Evolutionary conservation across 1,284 basidiomycete species (phyloP), one percentile per base, ranked within the genome.

Genomic region (Phylloporus sp.): DNA sequence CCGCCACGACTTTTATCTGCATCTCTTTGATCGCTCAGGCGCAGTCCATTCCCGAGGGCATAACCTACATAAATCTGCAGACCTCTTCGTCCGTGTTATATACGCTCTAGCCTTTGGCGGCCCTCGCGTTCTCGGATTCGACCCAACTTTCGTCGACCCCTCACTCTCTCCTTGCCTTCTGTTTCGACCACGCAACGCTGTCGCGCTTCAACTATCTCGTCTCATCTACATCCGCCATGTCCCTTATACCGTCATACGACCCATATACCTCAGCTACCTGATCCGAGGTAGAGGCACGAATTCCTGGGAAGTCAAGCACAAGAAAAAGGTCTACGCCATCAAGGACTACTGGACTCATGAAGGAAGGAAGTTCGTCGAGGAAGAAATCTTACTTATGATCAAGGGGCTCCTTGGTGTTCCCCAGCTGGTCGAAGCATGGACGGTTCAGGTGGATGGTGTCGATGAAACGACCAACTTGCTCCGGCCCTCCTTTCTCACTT

Each of bases 301-400:
- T 15, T 49, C 8, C 6, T 49, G 24, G 24, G 22, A 28, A 6
- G 15, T 49, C 10, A 15, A 7, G 11, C 15, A 29, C 26, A 7
- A 17, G 12, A 42, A 22, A n/a, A 31, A 29, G 34, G 7, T 39
- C 7, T 53, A 53, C 15, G 29, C 54, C 5, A 20, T 59, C 28
- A 59, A 52, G 37, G 29, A 54, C 18, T 59, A 39, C 28, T 59
- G 49, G 58, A 59, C 29, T 2, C 39, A 59, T 28, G 39, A 18
- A 4, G 49, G 39, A 13, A 29, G 39, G 22, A 26, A 22, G 10
- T 6, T n/a, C 8, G 42, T 11, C 6, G 50, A 59, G n/a, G 50
- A 59, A 22, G 39, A 54, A 12, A 54, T 59, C 7, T 12, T 59
- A 4, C 8, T 8, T 3, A 53, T 22, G 39, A 32, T 59, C 12